Conservation (phyloP, 2,329 filamentous ascomycete genomes). For the Penicillium nordicum region DNA sequence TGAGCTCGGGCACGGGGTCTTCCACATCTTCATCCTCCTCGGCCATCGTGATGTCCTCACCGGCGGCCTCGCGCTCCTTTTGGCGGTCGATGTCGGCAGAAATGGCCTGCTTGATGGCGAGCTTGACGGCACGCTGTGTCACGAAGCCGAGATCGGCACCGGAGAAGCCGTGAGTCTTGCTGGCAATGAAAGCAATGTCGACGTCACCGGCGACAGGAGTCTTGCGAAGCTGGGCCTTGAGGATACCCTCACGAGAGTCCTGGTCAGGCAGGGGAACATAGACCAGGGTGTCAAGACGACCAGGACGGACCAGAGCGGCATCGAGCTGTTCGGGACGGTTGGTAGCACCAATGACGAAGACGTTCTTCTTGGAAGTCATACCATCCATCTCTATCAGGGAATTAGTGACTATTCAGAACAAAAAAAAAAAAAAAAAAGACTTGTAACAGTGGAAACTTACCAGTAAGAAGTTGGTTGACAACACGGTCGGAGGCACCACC, state of each 20-base stretch:
- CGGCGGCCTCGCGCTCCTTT: conserved; percentile 83
- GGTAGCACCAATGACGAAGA: conserved; percentile 98
- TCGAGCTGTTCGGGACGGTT: conserved; percentile 99
- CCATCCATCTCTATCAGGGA: conserved; percentile 80
- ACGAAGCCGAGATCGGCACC: conserved; percentile 99
- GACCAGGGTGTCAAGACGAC: conserved; percentile 96
- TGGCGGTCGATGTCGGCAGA: conserved; percentile 79
- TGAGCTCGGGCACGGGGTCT: conserved; percentile 93
- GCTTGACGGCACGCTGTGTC: conserved; percentile 97
- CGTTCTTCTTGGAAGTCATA: conserved; percentile 99
- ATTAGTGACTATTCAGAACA: conserved; percentile 42
- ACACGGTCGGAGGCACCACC: conserved; percentile 98
- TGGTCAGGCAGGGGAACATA: conserved; percentile 97
- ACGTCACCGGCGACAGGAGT: conserved; percentile 86
- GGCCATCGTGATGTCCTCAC: conserved; percentile 73
- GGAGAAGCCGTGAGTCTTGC: conserved; percentile 97
- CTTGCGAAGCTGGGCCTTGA: conserved; percentile 96
- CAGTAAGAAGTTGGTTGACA: conserved; percentile 97
- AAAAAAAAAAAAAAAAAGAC: not conserved
- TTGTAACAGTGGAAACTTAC: conserved; percentile 52
- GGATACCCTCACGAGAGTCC: conserved; percentile 80
- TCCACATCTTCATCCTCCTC: conserved; percentile 64
- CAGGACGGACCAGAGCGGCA: conserved; percentile 94
- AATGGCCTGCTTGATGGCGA: conserved; percentile 98
- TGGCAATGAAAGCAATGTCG: conserved; percentile 85